These are phyloP conservation scores for Athelia psychrophila DNA, from an alignment of 1,284 basidiomycete genomes.

Conservation along the genomic window DNA sequence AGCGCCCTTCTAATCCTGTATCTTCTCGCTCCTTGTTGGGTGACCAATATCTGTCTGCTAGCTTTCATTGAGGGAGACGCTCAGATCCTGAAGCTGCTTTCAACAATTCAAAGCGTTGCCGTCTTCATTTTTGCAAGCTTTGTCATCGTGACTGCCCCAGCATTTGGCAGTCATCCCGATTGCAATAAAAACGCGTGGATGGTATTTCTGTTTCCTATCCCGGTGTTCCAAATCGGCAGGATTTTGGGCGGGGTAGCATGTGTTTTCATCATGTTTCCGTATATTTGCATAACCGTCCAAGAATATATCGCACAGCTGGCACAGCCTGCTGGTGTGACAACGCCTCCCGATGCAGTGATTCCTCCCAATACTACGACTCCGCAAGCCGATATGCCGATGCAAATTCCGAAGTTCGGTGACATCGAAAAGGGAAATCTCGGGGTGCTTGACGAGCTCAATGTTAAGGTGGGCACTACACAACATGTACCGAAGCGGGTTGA, in stretches of 20 bases:
- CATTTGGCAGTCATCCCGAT: conserved; percentile 14
- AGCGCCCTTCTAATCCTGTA: conserved; percentile 13
- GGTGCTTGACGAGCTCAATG: not conserved
- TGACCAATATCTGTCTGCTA: conserved; percentile 16
- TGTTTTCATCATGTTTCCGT: conserved; percentile 7
- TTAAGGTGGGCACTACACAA: too few species aligned
- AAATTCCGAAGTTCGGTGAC: not conserved
- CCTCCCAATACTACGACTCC: not conserved
- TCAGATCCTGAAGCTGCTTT: conserved; percentile 11
- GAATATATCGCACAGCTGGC: conserved; percentile 12
- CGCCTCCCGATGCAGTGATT: not conserved
- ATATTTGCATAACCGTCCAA: conserved; percentile 9
- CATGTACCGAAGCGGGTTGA: too few species aligned
- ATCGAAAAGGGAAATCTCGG: too few species aligned
- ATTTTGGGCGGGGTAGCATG: conserved; percentile 14
- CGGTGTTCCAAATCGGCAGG: conserved; percentile 15
- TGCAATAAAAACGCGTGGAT: conserved; percentile 20
- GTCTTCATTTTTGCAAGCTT: conserved; percentile 20
- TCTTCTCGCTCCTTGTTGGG: conserved; percentile 16
- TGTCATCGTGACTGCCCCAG: conserved; percentile 14
- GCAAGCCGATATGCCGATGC: not conserved
- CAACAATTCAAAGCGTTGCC: conserved; percentile 18
- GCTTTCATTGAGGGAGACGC: conserved; percentile 9
- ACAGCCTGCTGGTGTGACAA: too few species aligned
- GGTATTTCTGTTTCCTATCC: conserved; percentile 21